Evolutionary conservation across 2,329 filamentous ascomycete species (phyloP), one percentile per base, ranked within the genome.

Genomic region (Fusarium staphyleae): DNA sequence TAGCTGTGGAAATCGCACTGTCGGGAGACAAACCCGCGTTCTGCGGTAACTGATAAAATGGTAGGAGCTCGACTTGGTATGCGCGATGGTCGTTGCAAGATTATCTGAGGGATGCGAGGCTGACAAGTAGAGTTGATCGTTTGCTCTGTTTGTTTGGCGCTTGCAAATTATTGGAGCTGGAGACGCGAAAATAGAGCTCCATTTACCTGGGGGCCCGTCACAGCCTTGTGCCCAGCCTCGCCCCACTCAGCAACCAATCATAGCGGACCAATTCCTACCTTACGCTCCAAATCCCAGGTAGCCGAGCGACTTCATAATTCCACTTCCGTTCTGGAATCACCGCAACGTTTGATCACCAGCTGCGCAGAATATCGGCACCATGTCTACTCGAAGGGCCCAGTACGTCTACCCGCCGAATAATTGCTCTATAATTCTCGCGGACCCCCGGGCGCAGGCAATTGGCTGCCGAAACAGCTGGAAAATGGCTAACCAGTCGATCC

Each of bases 351-450:
- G 52, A 66, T 58, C 55, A 52, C 57, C 60, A 65, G 60, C 67
- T 65, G 63, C 67, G 51, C 60, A 63, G 61, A 53, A 67, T 47
- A 66, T 54, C 67, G 61, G 60, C 68, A 76, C 49, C 57, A 78
- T 78, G 76, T 67, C 76, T 64, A 67, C 70, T 60, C 75, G 76
- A 75, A 69, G 74, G 68, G 55, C 76, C 57, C 69, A 76, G 76
- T 78, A 74, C 48, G 76, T 75, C 35, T 26, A 28, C 30, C 60
- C 10, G 22, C 29, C 14, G 22, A 47, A 45, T 6, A 3, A 13
- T 3, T 18, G 24, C 35, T 22, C 15, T 16, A 12, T 26, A 15
- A 18, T 34, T 29, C 10, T 24, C n/a, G 19, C 14, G 28, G 50
- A 46, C 24, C 49, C 39, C 13, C 45, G 28, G 19, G 47, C 34